Conservation (phyloP, 352 stramenopile genomes). For the Thraustotheca clavata region DNA sequence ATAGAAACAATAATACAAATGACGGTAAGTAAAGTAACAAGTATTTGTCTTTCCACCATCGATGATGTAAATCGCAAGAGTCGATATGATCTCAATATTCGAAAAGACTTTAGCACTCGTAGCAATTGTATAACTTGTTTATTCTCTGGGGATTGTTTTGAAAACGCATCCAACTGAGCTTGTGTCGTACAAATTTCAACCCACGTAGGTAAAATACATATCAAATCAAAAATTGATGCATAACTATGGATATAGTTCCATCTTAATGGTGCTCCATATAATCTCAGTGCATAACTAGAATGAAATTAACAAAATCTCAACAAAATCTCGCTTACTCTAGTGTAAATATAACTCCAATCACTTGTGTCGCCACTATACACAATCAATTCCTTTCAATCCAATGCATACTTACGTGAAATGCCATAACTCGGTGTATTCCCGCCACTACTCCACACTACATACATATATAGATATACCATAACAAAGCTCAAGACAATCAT, state of each 20-base stretch:
- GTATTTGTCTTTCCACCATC: conserved; percentile 53
- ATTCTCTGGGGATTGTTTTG: background rate
- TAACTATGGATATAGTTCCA: conserved; percentile 41
- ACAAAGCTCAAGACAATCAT: conserved; percentile 50
- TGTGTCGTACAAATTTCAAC: conserved; percentile 19
- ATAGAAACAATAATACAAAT: conserved; percentile 61
- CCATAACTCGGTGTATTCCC: conserved; percentile 25
- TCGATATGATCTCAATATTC: conserved; percentile 56
- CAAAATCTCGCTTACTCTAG: conserved; percentile 36
- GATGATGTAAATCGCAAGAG: conserved; percentile 63
- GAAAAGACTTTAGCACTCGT: conserved; percentile 38
- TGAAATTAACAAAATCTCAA: background rate
- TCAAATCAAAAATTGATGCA: conserved; percentile 39
- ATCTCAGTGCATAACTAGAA: conserved; percentile 37
- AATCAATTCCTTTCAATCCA: background rate
- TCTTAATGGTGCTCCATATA: conserved; percentile 54
- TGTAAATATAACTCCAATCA: conserved; percentile 39
- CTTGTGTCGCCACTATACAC: background rate
- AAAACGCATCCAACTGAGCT: background rate
- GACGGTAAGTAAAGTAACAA: conserved; percentile 49
- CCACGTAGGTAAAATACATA: conserved; percentile 57
- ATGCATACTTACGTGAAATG: conserved; percentile 36
- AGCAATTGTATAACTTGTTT: conserved; percentile 3
- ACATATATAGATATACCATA: conserved; percentile 50
- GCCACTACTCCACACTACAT: conserved; percentile 44